phyloP scores from a whole-genome alignment of 2,329 filamentous ascomycete genomes.

The Escovopsis sp. region DNA sequence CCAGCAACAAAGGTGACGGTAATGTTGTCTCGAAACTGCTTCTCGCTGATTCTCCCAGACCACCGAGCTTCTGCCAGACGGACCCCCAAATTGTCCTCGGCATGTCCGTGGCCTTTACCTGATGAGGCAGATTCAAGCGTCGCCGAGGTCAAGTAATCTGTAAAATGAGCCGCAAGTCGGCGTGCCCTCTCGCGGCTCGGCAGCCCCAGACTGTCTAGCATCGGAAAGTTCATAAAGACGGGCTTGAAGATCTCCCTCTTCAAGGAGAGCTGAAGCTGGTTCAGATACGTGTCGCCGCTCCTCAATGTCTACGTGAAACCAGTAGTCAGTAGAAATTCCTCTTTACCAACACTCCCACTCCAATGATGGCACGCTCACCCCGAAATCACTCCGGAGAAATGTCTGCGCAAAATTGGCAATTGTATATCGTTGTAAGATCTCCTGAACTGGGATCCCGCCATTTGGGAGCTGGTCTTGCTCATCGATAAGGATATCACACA shows the following conservation, averaged over 20 bases:
- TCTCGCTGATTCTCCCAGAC: constrained; percentile 15
- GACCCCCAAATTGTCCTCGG: constrained; percentile 1
- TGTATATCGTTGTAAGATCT: constrained; percentile 20
- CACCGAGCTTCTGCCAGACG: constrained; percentile 11
- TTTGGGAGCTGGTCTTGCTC: constrained; percentile 10
- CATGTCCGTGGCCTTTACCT: no score
- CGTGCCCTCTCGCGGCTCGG: constrained; percentile 14
- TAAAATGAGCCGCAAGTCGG: constrained; percentile 12
- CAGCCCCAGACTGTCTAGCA: constrained; percentile 15
- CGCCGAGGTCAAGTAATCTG: constrained; percentile 9
- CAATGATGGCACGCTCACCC: constrained; percentile 6
- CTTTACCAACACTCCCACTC: not conserved
- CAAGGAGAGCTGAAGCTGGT: constrained; percentile 12
- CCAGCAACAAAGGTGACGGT: constrained; percentile 26
- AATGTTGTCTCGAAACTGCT: constrained; percentile 25
- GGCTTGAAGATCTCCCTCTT: constrained; percentile 21
- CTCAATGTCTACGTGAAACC: constrained; percentile 10
- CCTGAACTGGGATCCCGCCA: constrained; percentile 16
- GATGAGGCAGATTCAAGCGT: constrained; percentile 1
- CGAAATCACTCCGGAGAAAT: constrained; percentile 13
- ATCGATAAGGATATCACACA: constrained; percentile 16
- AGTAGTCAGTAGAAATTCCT: not conserved
- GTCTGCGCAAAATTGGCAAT: constrained; percentile 21
- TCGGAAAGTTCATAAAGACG: constrained; percentile 20
- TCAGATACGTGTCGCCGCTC: constrained; percentile 9